Percentiles rank a stretch among this genome's conserved stretches.
These are phyloP conservation scores for Leishmania martiniquensis DNA, from an alignment of 208 protist genomes.

Conservation along the genomic window DNA sequence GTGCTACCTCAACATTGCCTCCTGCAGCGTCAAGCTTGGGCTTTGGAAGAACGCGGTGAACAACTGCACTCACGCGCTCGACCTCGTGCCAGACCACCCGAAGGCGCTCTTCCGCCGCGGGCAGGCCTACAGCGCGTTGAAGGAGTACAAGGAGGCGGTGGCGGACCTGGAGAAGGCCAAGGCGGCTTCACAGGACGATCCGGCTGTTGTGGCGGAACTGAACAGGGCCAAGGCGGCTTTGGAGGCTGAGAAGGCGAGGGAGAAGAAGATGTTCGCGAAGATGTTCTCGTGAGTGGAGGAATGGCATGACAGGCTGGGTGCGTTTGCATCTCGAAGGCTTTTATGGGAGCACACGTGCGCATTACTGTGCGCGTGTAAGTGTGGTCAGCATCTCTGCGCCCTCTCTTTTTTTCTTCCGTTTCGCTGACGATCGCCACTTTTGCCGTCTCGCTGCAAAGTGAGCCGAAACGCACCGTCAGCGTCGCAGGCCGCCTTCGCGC, in stretches of 20 bases:
- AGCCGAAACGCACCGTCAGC: too few relatives aligned
- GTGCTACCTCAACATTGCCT: slow-evolving; percentile 85
- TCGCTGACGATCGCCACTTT: too few relatives aligned
- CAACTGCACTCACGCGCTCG: slow-evolving; percentile 68
- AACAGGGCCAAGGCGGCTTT: slow-evolving; percentile 28
- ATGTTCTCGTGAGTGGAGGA: slow-evolving; percentile 48
- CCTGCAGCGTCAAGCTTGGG: slow-evolving; percentile 67
- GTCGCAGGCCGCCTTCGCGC: too few relatives aligned
- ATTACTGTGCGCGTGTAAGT: neutral
- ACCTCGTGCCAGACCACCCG: slow-evolving; percentile 47
- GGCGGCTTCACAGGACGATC: slow-evolving; percentile 43
- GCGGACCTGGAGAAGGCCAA: slow-evolving; percentile 52
- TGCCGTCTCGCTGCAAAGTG: too few relatives aligned
- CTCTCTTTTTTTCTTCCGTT: too few relatives aligned
- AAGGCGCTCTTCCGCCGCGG: slow-evolving; percentile 80
- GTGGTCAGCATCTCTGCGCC: too few relatives aligned
- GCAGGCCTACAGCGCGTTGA: slow-evolving; percentile 51
- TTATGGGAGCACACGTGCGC: neutral
- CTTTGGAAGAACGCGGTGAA: slow-evolving; percentile 68
- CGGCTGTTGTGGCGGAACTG: slow-evolving; percentile 56
- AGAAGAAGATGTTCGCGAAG: slow-evolving; percentile 75
- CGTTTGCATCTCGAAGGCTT: neutral
- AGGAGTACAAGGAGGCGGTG: slow-evolving; percentile 58
- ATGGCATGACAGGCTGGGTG: neutral
- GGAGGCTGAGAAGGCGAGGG: slow-evolving; percentile 48